Base-by-base conservation (phyloP, 306 rosid species). In the Carpinus fangiana region DNA sequence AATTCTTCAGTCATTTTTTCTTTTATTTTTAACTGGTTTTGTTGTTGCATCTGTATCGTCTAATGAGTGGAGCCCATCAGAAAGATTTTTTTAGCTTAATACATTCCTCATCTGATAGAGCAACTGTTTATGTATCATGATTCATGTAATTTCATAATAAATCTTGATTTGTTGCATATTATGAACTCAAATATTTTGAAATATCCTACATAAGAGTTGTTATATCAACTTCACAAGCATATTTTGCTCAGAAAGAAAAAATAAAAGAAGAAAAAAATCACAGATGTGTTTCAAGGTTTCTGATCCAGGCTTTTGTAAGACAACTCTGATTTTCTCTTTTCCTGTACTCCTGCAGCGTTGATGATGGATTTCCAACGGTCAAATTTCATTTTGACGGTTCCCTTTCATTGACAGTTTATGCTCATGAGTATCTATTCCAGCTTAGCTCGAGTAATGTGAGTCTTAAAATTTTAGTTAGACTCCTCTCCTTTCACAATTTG, bases 401-500 rank as follows among this genome's bases (percentile, higher is more conserved):
- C 31, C 89, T 87, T 76, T 21, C 86, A 73, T 68, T 95, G 78
- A 77, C 51, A 34, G 86, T 76, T 45, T 84, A 89, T 82, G 94
- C 99, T 77, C 93, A 67, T 1, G 99, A 95, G 12, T 95, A 95
- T 80, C 75, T 95, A 41, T 95, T 95, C 82, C 67, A 17, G 8
- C 73, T 79, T 46, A 56, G 34, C 1, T 97, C 85, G 77, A 87
- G 93, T 68, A 80, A 69, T 34, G 46, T 78, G 71, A 20, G 54
- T 75, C 18, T 71, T 72, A 57, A 20, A 48, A 52, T 52, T 71
- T 17, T 65, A 55, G 26, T 71, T 47, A 47, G 1, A 47, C 17
- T 72, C 31, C 14, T 7, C n/a, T 65, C 48, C 55, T 34, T 5
- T 60, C 14, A 41, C 21, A 45, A 28, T 72, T 14, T 46, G 20